A percentile compares a stretch with the other conserved stretches of the same genome.
Conservation (phyloP, 2,329 filamentous ascomycete genomes). For the Aplosporella prunicola region DNA sequence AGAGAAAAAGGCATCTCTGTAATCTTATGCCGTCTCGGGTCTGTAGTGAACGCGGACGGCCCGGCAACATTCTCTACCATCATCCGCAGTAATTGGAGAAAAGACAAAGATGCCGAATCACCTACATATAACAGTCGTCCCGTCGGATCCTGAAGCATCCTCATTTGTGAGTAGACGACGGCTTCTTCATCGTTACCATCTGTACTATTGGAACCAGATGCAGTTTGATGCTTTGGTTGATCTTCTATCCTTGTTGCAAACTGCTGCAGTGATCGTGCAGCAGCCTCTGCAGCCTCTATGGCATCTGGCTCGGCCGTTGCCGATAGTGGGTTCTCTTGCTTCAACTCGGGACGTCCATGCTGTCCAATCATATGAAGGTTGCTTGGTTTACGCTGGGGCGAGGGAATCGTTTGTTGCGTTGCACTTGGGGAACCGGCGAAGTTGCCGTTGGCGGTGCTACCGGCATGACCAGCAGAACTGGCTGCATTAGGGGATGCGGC, state of each 20-base stretch:
- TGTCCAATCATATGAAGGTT: no score
- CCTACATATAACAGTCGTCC: conserved; percentile 52
- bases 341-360: no score
- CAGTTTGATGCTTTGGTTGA: conserved; percentile 16
- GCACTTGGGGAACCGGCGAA: no score
- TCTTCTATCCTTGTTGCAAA: conserved; percentile 17
- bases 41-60: conserved; percentile 47
- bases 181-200: conserved; percentile 47
- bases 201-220: conserved; percentile 23
- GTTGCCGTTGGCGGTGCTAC: no score
- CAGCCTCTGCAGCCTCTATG: conserved; percentile 14
- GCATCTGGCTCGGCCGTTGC: conserved; percentile 16
- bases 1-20: conserved; percentile 46
- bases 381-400: no score
- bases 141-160: conserved; percentile 52
- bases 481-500: neutral
- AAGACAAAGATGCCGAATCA: conserved; percentile 54
- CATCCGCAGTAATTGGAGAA: conserved; percentile 51
- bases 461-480: no score
- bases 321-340: no score
- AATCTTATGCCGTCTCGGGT: conserved; percentile 48
- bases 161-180: conserved; percentile 44
- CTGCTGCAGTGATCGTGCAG: conserved; percentile 19
- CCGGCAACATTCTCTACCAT: conserved; percentile 49
- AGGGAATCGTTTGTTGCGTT: no score